A percentile compares a stretch with the other conserved stretches of the same genome.
phyloP scores from a whole-genome alignment of 352 stramenopile species.

The Globisporangium radiosum region DNA sequence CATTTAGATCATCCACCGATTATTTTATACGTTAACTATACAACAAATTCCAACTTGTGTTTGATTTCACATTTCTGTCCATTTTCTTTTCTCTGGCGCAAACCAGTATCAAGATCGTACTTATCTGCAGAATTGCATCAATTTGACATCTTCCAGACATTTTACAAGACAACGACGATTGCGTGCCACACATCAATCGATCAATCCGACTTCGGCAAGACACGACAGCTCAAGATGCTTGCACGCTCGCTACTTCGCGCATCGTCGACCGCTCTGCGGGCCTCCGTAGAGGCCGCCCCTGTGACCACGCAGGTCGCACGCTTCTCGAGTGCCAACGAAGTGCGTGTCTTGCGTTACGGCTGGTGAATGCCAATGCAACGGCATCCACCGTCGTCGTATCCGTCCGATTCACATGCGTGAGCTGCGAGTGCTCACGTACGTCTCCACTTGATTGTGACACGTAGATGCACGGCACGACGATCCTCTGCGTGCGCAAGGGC shows the following conservation, averaged over 20 bases:
- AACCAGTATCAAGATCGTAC: too few species aligned
- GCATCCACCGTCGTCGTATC: too few species aligned
- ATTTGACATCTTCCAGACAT: too few species aligned
- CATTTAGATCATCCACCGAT: too few species aligned
- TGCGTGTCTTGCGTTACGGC: constrained; percentile 10
- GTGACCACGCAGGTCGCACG: constrained; percentile 15
- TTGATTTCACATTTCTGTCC: too few species aligned
- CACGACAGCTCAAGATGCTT: constrained; percentile 30
- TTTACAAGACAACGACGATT: too few species aligned
- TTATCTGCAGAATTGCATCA: too few species aligned
- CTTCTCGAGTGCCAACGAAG: constrained; percentile 55
- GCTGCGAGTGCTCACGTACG: background rate
- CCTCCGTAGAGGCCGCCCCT: constrained; percentile 10
- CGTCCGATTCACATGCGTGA: background rate
- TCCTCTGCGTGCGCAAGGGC: constrained; percentile 97
- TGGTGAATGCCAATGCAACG: background rate
- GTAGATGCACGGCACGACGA: constrained; percentile 95
- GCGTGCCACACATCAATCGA: too few species aligned
- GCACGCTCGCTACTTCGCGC: constrained; percentile 54
- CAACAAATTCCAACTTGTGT: too few species aligned
- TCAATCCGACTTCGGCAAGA: too few species aligned
- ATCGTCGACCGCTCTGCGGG: constrained; percentile 4
- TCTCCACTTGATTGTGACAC: background rate
- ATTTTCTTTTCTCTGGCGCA: too few species aligned
- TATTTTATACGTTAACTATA: too few species aligned